Evolutionary conservation across 352 stramenopile species (phyloP).

Genomic region (Pythium rhizo-oryzae): DNA sequence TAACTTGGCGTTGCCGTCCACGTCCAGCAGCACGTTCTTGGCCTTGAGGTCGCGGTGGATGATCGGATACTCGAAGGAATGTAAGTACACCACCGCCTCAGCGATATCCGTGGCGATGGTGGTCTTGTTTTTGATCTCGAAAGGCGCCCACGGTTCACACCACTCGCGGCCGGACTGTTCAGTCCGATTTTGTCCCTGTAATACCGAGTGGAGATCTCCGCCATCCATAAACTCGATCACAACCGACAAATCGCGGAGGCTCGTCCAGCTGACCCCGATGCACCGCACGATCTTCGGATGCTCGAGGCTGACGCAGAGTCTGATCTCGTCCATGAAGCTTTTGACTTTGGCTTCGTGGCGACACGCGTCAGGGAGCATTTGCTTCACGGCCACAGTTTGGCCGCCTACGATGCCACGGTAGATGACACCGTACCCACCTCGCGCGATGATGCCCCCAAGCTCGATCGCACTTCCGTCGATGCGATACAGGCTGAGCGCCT

Average conservation of each 20-base stretch:
- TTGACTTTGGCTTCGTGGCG: conserved; percentile 17
- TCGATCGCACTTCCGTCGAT: conserved; percentile 1
- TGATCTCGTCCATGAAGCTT: conserved; percentile 40
- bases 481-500: not conserved
- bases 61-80: conserved; percentile 10
- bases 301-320: conserved; percentile 30
- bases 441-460: conserved; percentile 1
- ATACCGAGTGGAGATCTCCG: conserved; percentile 26
- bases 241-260: conserved; percentile 30
- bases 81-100: conserved; percentile 29
- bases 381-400: conserved; percentile 18
- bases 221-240: conserved; percentile 33
- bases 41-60: conserved; percentile 7
- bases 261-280: conserved; percentile 33
- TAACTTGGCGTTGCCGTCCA: not conserved
- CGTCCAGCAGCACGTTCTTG: conserved; percentile 12
- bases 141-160: conserved; percentile 15
- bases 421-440: conserved; percentile 19
- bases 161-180: not conserved
- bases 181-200: not conserved
- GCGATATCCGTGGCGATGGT: conserved; percentile 19
- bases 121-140: conserved; percentile 17
- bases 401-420: conserved; percentile 3
- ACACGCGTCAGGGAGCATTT: conserved; percentile 24
- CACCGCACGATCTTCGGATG: conserved; percentile 40